Base-by-base conservation (phyloP, 1,139 yeast species). In the Candida gigantensis region DNA sequence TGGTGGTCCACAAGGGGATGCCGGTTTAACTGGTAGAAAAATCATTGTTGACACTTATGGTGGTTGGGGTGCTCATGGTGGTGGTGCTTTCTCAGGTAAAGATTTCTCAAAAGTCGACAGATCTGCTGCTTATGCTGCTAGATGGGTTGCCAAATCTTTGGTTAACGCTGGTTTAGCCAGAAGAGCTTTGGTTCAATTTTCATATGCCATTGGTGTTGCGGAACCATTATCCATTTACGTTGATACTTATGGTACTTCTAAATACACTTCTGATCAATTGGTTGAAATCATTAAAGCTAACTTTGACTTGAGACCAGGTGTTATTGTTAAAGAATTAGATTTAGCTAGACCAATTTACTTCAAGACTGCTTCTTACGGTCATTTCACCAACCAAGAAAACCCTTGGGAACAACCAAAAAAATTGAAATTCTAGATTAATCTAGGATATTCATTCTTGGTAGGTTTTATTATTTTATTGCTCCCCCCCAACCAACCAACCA, bases 51-150 rank as follows among this genome's bases (percentile, higher is more conserved):
- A 92, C 73, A 95, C 98, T 50, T 92, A 92, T 75, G 99, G 99
- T 77, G 98, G 99, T 59, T 94, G 98, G 94, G 97, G 98, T 73
- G 97, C 98, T 59, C 98, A 92, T 79, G 99, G 99, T 74, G 99
- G 99, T 79, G 99, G 99, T 81, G 98, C 98, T 51, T 92, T 94
- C 89, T 86, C 96, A 48, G 99, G 99, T 73, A 92, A 92, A 80
- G 99, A 92, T 73, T 92, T 88, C 86, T 88, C 97, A 66, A 92
- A 92, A 81, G 99, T 92, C 62, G 99, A 92, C 73, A 88, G 99
- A 79, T 92, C 98, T 52, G 99, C 98, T 63, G 98, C 98, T 53
- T 92, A 92, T 66, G 97, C 98, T 61, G 98, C 98, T 57, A 89
- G 98, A 79, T 94, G 98, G 98, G 97, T 92, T 57, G 98, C 98